Evolutionary conservation across 1,284 basidiomycete genomes (phyloP), one percentile per base, ranked within the genome.

Genomic region (Phenoliferia sp.): DNA sequence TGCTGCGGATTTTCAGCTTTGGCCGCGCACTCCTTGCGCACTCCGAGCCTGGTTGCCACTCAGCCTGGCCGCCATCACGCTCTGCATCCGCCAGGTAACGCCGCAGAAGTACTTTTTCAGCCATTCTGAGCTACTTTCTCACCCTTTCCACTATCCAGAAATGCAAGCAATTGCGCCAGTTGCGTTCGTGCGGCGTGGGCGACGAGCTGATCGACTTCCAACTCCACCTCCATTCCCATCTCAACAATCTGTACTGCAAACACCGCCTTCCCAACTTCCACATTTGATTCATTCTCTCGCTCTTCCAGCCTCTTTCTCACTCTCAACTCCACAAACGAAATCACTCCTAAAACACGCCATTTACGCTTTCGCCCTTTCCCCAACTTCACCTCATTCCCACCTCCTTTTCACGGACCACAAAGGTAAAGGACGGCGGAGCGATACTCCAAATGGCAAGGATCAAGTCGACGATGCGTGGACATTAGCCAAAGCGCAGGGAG

Each of bases 361-460:
- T n/a, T 66, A 66, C 64, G 28, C 64, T 9, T 66, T 62, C 36
- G 64, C 60, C 3, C 33, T 66, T 26, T 17, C 34, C 15, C 64
- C 59, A 1, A 15, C 32, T 29, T 65, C 64, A 19, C 64, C 58
- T 7, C 33, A 39, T 22, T 39, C 16, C n/a, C 2, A 17, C 6
- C 60, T 62, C 52, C 35, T 62, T 31, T 62, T 66, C 9, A 7
- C 48, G 31, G 28, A 36, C 16, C 29, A 52, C 31, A 22, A 29
- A 39, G 58, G 48, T 26, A 52, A 52, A 26, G 48, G 48, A 22
- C 39, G 39, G 39, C 15, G 17, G 17, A 44, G 44, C 22, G 48
- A 22, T 10, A 52, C n/a, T 31, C 31, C 17, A 52, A 59, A n/a
- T 39, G 3, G 3, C 32, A 15, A 31, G 7, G 48, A 33, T 32